A percentile compares a stretch with the other conserved stretches of the same genome.
phyloP scores from a whole-genome alignment of 192 early-diverging fungal genomes.

The Helicostylum pulchrum region DNA sequence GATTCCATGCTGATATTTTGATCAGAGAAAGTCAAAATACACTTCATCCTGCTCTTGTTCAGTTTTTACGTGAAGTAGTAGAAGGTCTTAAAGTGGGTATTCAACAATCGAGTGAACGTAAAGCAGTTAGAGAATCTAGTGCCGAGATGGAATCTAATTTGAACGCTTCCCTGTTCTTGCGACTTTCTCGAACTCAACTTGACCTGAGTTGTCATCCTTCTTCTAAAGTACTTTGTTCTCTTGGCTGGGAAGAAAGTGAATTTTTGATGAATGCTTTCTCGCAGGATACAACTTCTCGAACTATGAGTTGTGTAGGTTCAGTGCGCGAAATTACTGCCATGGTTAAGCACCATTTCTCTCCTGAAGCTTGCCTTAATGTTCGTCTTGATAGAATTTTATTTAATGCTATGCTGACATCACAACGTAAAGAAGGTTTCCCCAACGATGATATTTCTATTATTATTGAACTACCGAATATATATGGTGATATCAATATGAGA shows the following conservation, averaged over 20 bases:
- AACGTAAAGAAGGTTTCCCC: slow-evolving; percentile 33
- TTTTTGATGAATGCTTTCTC: slow-evolving; percentile 54
- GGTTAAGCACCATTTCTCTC: slow-evolving; percentile 74
- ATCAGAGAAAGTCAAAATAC: slow-evolving; percentile 70
- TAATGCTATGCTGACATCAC: slow-evolving; percentile 55
- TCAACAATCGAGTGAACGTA: slow-evolving; percentile 37
- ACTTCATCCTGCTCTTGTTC: slow-evolving; percentile 65
- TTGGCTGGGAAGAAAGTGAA: slow-evolving; percentile 69
- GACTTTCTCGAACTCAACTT: slow-evolving; percentile 62
- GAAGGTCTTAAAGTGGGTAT: slow-evolving; percentile 60
- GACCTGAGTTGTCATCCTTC: slow-evolving; percentile 70
- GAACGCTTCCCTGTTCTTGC: slow-evolving; percentile 51
- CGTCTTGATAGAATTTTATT: slow-evolving; percentile 61
- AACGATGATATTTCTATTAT: slow-evolving; percentile 57
- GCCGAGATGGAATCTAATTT: slow-evolving; percentile 31
- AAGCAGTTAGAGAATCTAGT: slow-evolving; percentile 21
- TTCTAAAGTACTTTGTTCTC: slow-evolving; percentile 66
- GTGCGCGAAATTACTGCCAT: slow-evolving; percentile 57
- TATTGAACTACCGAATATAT: slow-evolving; percentile 54
- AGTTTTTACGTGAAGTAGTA: slow-evolving; percentile 66
- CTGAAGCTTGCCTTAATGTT: slow-evolving; percentile 63
- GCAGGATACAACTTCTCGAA: slow-evolving; percentile 32
- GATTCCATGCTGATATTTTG: slow-evolving; percentile 58
- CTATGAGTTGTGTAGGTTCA: slow-evolving; percentile 54
- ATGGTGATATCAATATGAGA: slow-evolving; percentile 58